phyloP scores from a whole-genome alignment of 192 early-diverging fungal species.

The Backusella sp. region DNA sequence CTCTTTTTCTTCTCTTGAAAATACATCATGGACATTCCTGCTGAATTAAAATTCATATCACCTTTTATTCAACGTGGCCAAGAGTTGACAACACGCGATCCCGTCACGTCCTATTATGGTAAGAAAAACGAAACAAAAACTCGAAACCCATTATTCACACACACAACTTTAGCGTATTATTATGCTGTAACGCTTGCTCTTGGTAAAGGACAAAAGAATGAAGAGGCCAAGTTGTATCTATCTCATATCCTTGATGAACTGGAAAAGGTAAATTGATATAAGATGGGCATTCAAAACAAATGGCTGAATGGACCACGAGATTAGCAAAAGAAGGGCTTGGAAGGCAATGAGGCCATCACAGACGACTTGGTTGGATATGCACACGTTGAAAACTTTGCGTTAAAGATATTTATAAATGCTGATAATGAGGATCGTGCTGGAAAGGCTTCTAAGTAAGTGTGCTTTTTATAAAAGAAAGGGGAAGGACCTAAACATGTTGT shows the following conservation, averaged over 20 bases:
- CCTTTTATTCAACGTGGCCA: slow-evolving; percentile 82
- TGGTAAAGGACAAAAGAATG: slow-evolving; percentile 47
- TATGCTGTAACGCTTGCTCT: slow-evolving; percentile 86
- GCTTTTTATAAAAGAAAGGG: no score
- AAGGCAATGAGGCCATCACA: slow-evolving; percentile 61
- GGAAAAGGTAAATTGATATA: slow-evolving; percentile 58
- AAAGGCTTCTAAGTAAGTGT: slow-evolving; percentile 72
- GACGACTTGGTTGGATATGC: slow-evolving; percentile 76
- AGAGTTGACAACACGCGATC: slow-evolving; percentile 79
- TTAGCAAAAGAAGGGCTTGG: slow-evolving; percentile 72
- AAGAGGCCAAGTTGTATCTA: slow-evolving; percentile 63
- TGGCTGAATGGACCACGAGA: background rate
- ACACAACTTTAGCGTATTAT: slow-evolving; percentile 56
- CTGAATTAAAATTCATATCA: slow-evolving; percentile 63
- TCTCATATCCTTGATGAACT: slow-evolving; percentile 69
- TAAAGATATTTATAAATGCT: slow-evolving; percentile 85
- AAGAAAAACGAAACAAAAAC: slow-evolving; percentile 16
- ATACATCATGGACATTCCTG: slow-evolving; percentile 44
- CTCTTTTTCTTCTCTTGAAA: background rate
- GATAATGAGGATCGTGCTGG: slow-evolving; percentile 91
- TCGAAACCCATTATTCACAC: slow-evolving; percentile 2
- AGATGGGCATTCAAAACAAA: background rate
- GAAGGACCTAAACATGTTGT: no score
- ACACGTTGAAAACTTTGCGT: slow-evolving; percentile 87
- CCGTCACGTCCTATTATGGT: slow-evolving; percentile 94